Evolutionary conservation across 176 grass and related monocot genomes (phyloP).

Genomic region (Bonia amplexicaulis): DNA sequence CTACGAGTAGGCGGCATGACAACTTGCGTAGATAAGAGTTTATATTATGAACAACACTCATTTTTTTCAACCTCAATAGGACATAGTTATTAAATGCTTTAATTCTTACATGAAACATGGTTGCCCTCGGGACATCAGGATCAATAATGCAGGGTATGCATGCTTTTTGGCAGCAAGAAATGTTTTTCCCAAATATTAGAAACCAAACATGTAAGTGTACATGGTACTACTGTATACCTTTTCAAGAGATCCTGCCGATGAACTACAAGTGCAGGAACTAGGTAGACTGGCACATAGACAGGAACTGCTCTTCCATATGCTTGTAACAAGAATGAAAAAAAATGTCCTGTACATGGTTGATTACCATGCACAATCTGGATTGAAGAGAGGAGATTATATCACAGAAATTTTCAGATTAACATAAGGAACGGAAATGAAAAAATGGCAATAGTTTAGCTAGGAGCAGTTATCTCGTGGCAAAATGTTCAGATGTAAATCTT

Average conservation of each 20-base stretch:
- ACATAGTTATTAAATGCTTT: neutral
- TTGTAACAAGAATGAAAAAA: constrained; percentile 82
- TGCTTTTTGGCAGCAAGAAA: neutral
- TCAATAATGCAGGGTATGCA: neutral
- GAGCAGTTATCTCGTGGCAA: neutral
- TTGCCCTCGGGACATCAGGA: neutral
- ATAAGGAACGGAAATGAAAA: constrained; percentile 7
- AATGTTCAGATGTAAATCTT: neutral
- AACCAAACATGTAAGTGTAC: constrained; percentile 15
- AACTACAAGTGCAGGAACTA: constrained; percentile 90
- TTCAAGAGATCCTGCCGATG: constrained; percentile 86
- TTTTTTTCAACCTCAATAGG: constrained; percentile 7
- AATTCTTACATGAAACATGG: neutral
- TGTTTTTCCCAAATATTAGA: neutral
- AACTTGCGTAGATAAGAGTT: neutral
- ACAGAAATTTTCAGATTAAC: constrained; percentile 8
- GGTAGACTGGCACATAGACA: constrained; percentile 90
- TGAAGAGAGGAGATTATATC: constrained; percentile 20
- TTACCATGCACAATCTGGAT: constrained; percentile 90
- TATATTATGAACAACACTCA: neutral
- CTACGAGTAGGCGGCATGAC: neutral
- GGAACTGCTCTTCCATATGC: constrained; percentile 91
- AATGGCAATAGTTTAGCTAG: neutral
- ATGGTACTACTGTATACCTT: constrained; percentile 43
- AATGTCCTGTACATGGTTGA: constrained; percentile 77